Conservation (phyloP, 108 stramenopile species). For the Craspedostauros australis region DNA sequence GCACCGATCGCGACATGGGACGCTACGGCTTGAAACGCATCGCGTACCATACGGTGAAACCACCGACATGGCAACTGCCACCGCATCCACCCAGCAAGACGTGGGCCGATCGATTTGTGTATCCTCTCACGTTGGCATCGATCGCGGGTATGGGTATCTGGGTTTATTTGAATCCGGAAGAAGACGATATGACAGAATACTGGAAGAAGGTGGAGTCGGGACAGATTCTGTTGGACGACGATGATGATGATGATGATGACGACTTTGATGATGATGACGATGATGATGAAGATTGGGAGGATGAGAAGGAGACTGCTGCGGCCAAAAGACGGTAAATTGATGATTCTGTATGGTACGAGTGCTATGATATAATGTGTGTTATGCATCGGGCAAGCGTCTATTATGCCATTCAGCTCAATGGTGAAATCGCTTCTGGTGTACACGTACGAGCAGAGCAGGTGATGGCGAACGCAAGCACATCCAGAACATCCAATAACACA, state of each 20-base stretch:
- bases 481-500: no score
- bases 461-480: no score
- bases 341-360: no score
- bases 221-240: slow-evolving; percentile 30
- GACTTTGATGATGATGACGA: slow-evolving; percentile 12
- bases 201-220: slow-evolving; percentile 31
- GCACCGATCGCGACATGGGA: slow-evolving; percentile 25
- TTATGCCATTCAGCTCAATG: no score
- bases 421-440: no score
- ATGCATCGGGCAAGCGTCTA: no score
- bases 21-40: slow-evolving; percentile 22
- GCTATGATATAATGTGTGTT: no score
- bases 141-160: slow-evolving; percentile 16
- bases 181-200: slow-evolving; percentile 33
- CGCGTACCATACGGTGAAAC: slow-evolving; percentile 16
- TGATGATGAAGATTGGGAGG: no score
- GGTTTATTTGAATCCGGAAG: slow-evolving; percentile 36
- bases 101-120: slow-evolving; percentile 13
- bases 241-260: slow-evolving; percentile 23
- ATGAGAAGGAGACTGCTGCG: slow-evolving; percentile 3
- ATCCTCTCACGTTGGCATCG: slow-evolving; percentile 7
- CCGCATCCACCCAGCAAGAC: slow-evolving; percentile 31
- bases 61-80: slow-evolving; percentile 27
- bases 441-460: no score
- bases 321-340: no score